Evolutionary conservation across 768 basidiomycete genomes (phyloP).

Genomic region (Crepidotus variabilis): DNA sequence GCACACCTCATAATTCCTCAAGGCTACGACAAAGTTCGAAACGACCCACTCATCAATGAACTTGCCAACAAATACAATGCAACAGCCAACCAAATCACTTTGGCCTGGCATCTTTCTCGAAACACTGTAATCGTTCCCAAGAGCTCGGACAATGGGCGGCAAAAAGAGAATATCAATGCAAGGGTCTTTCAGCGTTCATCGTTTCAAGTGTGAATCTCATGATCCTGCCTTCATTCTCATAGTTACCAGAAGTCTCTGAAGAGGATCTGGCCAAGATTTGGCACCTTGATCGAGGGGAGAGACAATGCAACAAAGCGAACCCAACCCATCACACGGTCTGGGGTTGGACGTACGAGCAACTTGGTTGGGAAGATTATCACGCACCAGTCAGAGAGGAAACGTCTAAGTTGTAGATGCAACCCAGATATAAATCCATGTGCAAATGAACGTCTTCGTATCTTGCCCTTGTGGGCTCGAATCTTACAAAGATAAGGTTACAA

Average conservation of each 20-base stretch:
- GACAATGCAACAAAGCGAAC: slow-evolving; percentile 35
- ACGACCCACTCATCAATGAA: slow-evolving; percentile 39
- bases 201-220: not conserved
- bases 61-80: slow-evolving; percentile 46
- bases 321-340: slow-evolving; percentile 27
- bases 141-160: slow-evolving; percentile 40
- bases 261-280: slow-evolving; percentile 44
- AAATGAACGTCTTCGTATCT: no score
- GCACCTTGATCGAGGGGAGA: slow-evolving; percentile 37
- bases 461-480: not conserved
- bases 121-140: slow-evolving; percentile 43
- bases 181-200: slow-evolving; percentile 7
- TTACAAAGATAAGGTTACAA: not conserved
- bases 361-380: slow-evolving; percentile 31
- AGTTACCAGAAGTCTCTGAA: slow-evolving; percentile 15
- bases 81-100: slow-evolving; percentile 41
- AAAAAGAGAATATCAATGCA: slow-evolving; percentile 48
- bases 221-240: not conserved
- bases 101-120: slow-evolving; percentile 49
- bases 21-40: slow-evolving; percentile 42
- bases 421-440: not conserved
- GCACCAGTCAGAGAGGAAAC: not conserved
- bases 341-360: slow-evolving; percentile 34
- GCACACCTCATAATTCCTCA: not conserved
- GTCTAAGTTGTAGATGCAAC: not conserved